Conservation (phyloP, 2,329 filamentous ascomycete genomes). For the Seiridium cupressi region DNA sequence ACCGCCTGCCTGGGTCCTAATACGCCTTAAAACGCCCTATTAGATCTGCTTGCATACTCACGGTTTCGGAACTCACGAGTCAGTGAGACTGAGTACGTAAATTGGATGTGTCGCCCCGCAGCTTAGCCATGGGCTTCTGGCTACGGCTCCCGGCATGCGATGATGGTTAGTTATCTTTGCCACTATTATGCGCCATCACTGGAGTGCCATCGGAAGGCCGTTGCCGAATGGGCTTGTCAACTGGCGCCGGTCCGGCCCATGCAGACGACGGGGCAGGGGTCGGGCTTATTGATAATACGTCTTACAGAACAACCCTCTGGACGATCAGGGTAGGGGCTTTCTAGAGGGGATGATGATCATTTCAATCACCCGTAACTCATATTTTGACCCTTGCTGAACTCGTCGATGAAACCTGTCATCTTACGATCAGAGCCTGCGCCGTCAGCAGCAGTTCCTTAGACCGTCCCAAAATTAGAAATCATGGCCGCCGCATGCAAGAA, state of each 20-base stretch:
- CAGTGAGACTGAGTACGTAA: not conserved
- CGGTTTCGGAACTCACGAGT: not conserved
- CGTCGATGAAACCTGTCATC: no score
- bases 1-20: not conserved
- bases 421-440: no score
- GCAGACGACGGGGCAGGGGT: no score
- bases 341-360: no score
- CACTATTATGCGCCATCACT: not conserved
- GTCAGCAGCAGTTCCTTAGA: not conserved
- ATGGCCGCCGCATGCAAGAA: not conserved
- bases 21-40: not conserved
- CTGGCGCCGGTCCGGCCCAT: not conserved
- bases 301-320: not conserved
- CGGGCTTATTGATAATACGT: not conserved
- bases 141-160: constrained; percentile 1
- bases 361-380: no score
- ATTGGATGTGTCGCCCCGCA: not conserved
- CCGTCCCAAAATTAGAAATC: not conserved
- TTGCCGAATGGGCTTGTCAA: not conserved
- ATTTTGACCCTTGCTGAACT: no score
- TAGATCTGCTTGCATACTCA: not conserved
- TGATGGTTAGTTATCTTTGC: not conserved
- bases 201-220: not conserved
- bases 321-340: not conserved
- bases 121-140: not conserved